A percentile compares a stretch with the other conserved stretches of the same genome.
phyloP scores from a whole-genome alignment of 768 basidiomycete genomes.

The Pulveroboletus ravenelii region DNA sequence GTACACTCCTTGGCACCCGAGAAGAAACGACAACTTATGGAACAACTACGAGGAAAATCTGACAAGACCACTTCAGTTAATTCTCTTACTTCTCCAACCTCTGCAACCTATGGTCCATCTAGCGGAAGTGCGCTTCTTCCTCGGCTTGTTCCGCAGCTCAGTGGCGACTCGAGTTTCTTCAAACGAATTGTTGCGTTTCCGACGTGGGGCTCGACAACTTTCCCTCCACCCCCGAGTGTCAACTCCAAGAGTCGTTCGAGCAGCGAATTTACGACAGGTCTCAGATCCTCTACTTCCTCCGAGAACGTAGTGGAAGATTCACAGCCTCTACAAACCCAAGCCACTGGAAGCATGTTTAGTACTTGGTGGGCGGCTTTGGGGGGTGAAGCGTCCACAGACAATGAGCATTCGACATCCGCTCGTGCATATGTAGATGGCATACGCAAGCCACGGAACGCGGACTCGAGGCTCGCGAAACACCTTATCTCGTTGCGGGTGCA shows the following conservation, averaged over 20 bases:
- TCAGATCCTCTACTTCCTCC: slow-evolving; percentile 20
- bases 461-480: slow-evolving; percentile 66
- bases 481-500: slow-evolving; percentile 81
- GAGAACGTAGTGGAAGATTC: slow-evolving; percentile 28
- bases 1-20: slow-evolving; percentile 59
- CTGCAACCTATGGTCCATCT: slow-evolving; percentile 57
- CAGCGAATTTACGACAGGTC: slow-evolving; percentile 33
- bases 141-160: slow-evolving; percentile 66
- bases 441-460: slow-evolving; percentile 47
- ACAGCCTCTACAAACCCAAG: slow-evolving; percentile 54
- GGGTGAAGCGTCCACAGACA: slow-evolving; percentile 36
- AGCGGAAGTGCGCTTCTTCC: slow-evolving; percentile 54
- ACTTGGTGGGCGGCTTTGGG: slow-evolving; percentile 74
- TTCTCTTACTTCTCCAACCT: slow-evolving; percentile 26
- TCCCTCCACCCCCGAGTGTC: slow-evolving; percentile 31
- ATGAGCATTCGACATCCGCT: slow-evolving; percentile 44
- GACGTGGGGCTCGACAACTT: slow-evolving; percentile 47
- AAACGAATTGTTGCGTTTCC: slow-evolving; percentile 59
- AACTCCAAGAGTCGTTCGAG: slow-evolving; percentile 34
- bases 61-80: slow-evolving; percentile 30
- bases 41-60: slow-evolving; percentile 42
- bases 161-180: slow-evolving; percentile 66
- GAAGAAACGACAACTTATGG: slow-evolving; percentile 64
- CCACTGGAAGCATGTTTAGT: slow-evolving; percentile 71
- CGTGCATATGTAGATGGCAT: slow-evolving; percentile 63